phyloP scores from a whole-genome alignment of 352 stramenopile species.

The Pythium oligandrum region DNA sequence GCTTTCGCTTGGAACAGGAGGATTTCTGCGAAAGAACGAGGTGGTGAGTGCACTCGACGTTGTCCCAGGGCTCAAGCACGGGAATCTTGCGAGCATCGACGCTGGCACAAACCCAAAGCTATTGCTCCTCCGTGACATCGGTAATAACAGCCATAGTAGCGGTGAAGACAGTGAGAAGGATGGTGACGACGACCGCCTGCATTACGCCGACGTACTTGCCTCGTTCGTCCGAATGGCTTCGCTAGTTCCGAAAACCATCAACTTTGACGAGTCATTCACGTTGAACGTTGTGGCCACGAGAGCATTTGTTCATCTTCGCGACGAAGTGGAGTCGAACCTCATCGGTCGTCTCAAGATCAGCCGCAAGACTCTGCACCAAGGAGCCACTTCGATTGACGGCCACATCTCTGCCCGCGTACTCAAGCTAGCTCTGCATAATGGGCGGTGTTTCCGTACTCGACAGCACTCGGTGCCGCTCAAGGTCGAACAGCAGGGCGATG shows the following conservation, averaged over 20 bases:
- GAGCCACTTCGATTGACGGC: slow-evolving; percentile 40
- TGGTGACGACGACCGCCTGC: slow-evolving; percentile 33
- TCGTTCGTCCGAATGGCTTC: slow-evolving; percentile 56
- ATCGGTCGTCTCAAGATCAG: slow-evolving; percentile 60
- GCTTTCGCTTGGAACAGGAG: slow-evolving; percentile 29
- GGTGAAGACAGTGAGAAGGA: slow-evolving; percentile 1
- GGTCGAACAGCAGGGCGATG: slow-evolving; percentile 44
- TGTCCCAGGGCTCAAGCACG: slow-evolving; percentile 69
- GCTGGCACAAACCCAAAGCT: slow-evolving; percentile 61
- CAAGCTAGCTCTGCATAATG: slow-evolving; percentile 88
- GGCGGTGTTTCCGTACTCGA: slow-evolving; percentile 65
- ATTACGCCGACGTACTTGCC: slow-evolving; percentile 46
- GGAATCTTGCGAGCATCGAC: slow-evolving; percentile 66
- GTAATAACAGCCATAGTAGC: neutral
- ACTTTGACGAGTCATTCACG: slow-evolving; percentile 58
- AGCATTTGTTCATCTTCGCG: slow-evolving; percentile 64
- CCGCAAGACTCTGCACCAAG: slow-evolving; percentile 43
- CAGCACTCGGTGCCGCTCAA: slow-evolving; percentile 69
- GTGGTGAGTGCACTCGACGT: slow-evolving; percentile 73
- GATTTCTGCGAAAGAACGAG: slow-evolving; percentile 83
- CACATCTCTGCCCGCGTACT: slow-evolving; percentile 73
- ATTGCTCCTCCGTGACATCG: slow-evolving; percentile 21
- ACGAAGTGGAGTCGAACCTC: slow-evolving; percentile 64
- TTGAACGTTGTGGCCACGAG: slow-evolving; percentile 39
- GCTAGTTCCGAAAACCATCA: slow-evolving; percentile 51